Base-by-base conservation (phyloP, 345 rosid genomes). In the Capsella bursapastoris region DNA sequence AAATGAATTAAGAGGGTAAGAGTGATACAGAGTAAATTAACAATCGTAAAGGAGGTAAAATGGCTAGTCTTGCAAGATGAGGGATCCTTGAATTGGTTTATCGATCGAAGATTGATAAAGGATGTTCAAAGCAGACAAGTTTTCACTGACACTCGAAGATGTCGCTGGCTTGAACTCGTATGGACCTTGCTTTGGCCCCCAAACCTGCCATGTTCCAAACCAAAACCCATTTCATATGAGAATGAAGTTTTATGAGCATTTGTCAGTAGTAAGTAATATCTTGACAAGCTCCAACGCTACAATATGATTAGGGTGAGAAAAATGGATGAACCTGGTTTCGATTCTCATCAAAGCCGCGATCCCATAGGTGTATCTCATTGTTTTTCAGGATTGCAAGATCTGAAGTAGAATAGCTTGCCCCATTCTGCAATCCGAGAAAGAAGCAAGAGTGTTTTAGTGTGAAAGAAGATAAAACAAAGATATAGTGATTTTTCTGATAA, bases 281-380 rank as follows among this genome's bases (percentile, higher is more conserved):
- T 38, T 38, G 5, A 38, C 5, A 14, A 29, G 2, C 9, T 44
- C 29, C 6, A 5, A 28, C 8, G 47, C 2, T 7, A 16, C 16
- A 51, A 14, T 37, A 7, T 7, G n/a, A 44, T 4, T 49, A 37
- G 51, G 1, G 25, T 44, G 66, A 27, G 64, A 56, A 15, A 32
- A n/a, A 65, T 56, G 25, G 25, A 16, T 22, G 29, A 13, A 92
- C 99, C 91, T 92, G 97, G 71, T 86, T 91, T 45, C 83, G 87
- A 65, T 84, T 80, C 4, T 84, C 90, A n/a, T 90, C 97, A 7
- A 84, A 94, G 31, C 99, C 96, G 41, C 91, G 84, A 72, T 95
- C 99, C 99, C 96, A 89, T 51, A 86, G 82, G 59, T 92, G 97
- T 64, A 89, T 80, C 83, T 95, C 99, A 57, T 82, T 89, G 79